A percentile compares a stretch with the other conserved stretches of the same genome.
These are phyloP conservation scores for California macrophylla DNA, from an alignment of 441 rosid genomes.

Conservation along the genomic window DNA sequence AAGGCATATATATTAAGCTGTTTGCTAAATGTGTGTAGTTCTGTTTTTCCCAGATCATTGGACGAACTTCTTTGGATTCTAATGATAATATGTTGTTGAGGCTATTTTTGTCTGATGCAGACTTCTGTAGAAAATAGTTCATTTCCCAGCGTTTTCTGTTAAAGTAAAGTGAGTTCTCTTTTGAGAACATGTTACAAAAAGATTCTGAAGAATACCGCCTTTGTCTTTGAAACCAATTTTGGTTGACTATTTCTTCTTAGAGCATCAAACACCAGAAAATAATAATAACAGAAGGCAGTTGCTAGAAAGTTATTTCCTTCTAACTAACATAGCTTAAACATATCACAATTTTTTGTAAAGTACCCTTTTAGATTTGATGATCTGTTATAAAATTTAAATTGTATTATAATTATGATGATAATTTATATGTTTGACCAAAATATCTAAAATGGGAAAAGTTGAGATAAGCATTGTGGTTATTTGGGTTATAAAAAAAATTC, in stretches of 20 bases:
- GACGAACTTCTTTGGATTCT: background rate
- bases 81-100: background rate
- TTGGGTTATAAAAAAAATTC: background rate
- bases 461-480: background rate
- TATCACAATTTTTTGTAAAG: background rate
- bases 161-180: background rate
- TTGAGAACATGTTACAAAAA: background rate
- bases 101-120: background rate
- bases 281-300: background rate
- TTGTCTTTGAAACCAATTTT: background rate
- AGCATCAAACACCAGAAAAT: background rate
- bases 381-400: background rate
- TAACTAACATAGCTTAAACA: background rate
- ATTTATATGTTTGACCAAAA: background rate
- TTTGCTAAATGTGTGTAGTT: background rate
- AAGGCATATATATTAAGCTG: background rate
- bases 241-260: background rate
- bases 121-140: background rate
- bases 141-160: background rate
- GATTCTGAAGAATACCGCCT: background rate
- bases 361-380: background rate
- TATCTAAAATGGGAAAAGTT: too few relatives aligned
- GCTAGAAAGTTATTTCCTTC: background rate
- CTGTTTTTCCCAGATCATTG: background rate
- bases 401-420: background rate